Base-by-base conservation (phyloP, 2,329 filamentous ascomycete genomes). In the Mycosphaerella arachidis region DNA sequence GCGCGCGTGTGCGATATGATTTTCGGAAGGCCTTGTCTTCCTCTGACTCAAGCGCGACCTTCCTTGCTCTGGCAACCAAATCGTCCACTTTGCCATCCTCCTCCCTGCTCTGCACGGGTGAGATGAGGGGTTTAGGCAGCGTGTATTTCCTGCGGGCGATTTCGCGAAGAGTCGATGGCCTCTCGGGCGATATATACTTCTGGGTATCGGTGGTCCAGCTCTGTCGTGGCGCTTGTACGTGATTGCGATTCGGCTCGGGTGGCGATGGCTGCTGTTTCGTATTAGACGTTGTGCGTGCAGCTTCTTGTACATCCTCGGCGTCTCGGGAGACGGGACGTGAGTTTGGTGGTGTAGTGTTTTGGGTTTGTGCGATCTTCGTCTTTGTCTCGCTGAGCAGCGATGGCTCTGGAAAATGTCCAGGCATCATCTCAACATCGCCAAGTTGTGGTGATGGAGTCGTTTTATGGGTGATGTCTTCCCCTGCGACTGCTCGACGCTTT, bases 401-500 rank as follows among this genome's bases (percentile, higher is more conserved):
- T 24, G 29, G n/a, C 52, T 29, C 54, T 33, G 53, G 54, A 29
- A 20, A 37, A 30, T 56, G 33, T 46, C 48, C 50, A 29, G 58
- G 54, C 55, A 57, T 50, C 16, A 18, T 30, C 13, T 45, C 45
- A 27, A 48, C 48, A 33, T 55, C 46, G 9, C 45, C 55, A 29
- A 27, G 24, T 43, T 37, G n/a, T 56, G 55, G 58, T 43, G 58
- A 54, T 16, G 52, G 30, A 9, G 48, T 53, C 16, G 20, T 37
- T 27, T 51, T 40, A 8, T 40, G n/a, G 40, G 8, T 31, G 3
- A 61, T 29, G 48, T 63, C 58, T 46, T 63, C 51, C 40, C 20
- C 54, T 24, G 62, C 58, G 10, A 66, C 54, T 18, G 63, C 63
- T 29, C 64, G 62, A 55, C 64, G 59, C 53, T 66, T 66, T 51